Evolutionary conservation across 106 monocot species (phyloP), one percentile per base, ranked within the genome.

Genomic region (Phalaenopsis aphrodite): DNA sequence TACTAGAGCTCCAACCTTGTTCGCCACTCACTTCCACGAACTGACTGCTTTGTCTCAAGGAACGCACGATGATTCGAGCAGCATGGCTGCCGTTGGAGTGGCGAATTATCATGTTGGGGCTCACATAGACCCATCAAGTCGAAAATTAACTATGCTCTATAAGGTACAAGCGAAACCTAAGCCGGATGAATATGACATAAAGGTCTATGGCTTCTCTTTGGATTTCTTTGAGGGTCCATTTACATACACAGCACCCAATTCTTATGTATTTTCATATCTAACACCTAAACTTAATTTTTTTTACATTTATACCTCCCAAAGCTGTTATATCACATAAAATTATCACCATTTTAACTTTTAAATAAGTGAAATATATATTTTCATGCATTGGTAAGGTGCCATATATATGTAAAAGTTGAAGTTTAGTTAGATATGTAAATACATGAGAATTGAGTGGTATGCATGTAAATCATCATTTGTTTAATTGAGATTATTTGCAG

Each of bases 11-110:
- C 98, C 98, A 77, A 93, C 98, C 12, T 79, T 98, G 52, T 98
- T 98, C 87, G 98, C 98, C 41, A 98, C 98, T 82, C 98, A 98
- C 74, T 98, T 98, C 76, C 98, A 98, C 80, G 98, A 98, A 87
- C 83, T 98, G 47, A 98, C 98, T 84, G 85, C 94, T 46, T 88
- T 98, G 71, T 90, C 85, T 76, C 88, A 89, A n/a, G 87, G 69
- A 84, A 82, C 82, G 76, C 76, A 19, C 80, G 64, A 78, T n/a
- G 76, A 81, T 45, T 56, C 75, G 39, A 55, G 76, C 58, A 75
- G 23, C 61, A 69, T 66, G 12, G 52, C 87, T 41, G 55, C 42
- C 41, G 41, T 78, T 56, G 98, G 90, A 79, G 90, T 98, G 42
- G 90, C 92, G 79, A 98, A 98, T 84, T 98, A 94, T 89, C 98